Evolutionary conservation across 768 basidiomycete species (phyloP).

Genomic region (Pisolithus microcarpus): DNA sequence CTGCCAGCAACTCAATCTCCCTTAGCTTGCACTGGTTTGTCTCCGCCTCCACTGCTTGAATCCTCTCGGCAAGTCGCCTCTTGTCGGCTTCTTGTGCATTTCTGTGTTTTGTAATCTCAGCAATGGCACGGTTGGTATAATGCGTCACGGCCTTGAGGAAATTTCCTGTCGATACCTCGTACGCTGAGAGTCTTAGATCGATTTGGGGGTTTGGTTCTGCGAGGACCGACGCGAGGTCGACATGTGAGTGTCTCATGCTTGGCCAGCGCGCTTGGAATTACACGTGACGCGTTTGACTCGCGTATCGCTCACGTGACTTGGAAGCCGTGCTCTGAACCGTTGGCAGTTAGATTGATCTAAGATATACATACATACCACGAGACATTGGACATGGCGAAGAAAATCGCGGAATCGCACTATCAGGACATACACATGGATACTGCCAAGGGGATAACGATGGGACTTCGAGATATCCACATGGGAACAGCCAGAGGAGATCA

Average conservation of each 20-base stretch:
- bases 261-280: too few relatives aligned
- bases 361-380: background rate
- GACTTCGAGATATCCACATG: conserved; percentile 53
- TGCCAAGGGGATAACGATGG: conserved; percentile 49
- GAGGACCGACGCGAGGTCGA: conserved; percentile 56
- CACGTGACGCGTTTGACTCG: background rate
- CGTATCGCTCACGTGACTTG: conserved; percentile 20
- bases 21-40: conserved; percentile 68
- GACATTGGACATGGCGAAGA: background rate
- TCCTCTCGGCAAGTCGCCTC: conserved; percentile 57
- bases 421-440: conserved; percentile 77
- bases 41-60: conserved; percentile 55
- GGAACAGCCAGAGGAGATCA: conserved; percentile 49
- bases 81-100: conserved; percentile 54
- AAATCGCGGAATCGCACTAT: conserved; percentile 21
- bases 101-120: conserved; percentile 62
- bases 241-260: conserved; percentile 35
- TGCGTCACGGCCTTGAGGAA: conserved; percentile 66
- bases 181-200: conserved; percentile 54
- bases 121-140: conserved; percentile 66
- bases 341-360: background rate
- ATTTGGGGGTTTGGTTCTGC: conserved; percentile 50
- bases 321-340: conserved; percentile 3
- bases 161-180: conserved; percentile 59
- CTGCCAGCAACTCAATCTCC: conserved; percentile 72